Percentiles rank a stretch among this genome's conserved stretches.
phyloP scores from a whole-genome alignment of 768 basidiomycete species.

The Tremella mesenterica region DNA sequence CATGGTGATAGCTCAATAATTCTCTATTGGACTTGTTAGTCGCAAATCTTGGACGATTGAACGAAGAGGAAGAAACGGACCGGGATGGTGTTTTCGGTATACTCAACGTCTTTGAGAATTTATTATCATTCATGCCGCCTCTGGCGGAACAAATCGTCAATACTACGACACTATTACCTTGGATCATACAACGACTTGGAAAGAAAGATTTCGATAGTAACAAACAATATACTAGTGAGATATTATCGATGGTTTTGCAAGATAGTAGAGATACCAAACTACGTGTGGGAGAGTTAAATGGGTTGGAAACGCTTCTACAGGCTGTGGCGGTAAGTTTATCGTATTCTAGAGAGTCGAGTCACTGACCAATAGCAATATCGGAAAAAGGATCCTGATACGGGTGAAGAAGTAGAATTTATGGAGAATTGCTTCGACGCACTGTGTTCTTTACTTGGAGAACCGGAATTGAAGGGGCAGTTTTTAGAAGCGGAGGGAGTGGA shows the following conservation, averaged over 20 bases:
- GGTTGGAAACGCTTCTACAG: conserved; percentile 66
- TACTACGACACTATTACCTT: conserved; percentile 66
- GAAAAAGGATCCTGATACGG: conserved; percentile 67
- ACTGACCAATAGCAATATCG: conserved; percentile 66
- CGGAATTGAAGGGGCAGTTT: conserved; percentile 69
- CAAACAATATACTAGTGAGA: conserved; percentile 82
- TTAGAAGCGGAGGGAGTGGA: conserved; percentile 88
- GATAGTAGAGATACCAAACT: conserved; percentile 61
- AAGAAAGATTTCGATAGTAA: conserved; percentile 75
- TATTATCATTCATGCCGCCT: conserved; percentile 73
- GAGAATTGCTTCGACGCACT: conserved; percentile 88
- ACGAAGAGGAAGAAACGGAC: conserved; percentile 84
- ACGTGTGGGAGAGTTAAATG: conserved; percentile 61
- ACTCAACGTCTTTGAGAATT: conserved; percentile 88
- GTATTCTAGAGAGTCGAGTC: not conserved
- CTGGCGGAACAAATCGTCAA: conserved; percentile 61
- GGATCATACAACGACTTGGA: conserved; percentile 70
- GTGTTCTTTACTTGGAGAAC: conserved; percentile 74
- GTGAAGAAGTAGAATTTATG: conserved; percentile 95
- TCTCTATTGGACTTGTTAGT: conserved; percentile 81
- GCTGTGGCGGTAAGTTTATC: conserved; percentile 62
- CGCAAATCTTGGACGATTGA: conserved; percentile 76
- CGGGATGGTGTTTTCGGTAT: conserved; percentile 87
- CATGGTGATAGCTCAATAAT: conserved; percentile 58
- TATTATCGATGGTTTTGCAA: conserved; percentile 84